phyloP scores from a whole-genome alignment of 495 filamentous ascomycete genomes.

The Tuber magnatum region DNA sequence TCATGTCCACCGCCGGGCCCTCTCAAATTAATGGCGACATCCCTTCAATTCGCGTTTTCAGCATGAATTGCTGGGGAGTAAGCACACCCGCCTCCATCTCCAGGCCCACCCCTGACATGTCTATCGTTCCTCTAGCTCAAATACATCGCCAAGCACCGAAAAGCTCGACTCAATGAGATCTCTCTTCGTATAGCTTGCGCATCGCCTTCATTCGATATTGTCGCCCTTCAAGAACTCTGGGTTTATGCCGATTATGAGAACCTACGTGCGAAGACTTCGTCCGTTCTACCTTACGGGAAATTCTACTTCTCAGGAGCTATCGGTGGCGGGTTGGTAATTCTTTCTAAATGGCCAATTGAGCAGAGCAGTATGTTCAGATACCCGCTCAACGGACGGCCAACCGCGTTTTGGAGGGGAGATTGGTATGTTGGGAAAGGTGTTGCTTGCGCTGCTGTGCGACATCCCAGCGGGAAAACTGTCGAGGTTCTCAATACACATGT shows the following conservation, averaged over 20 bases:
- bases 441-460: conserved; percentile 71
- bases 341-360: conserved; percentile 95
- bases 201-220: conserved; percentile 68
- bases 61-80: conserved; percentile 87
- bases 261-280: conserved; percentile 65
- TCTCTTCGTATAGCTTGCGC: conserved; percentile 63
- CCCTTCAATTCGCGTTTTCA: conserved; percentile 63
- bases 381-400: conserved; percentile 87
- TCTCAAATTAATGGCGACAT: conserved; percentile 41
- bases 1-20: neutral
- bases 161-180: conserved; percentile 75
- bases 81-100: conserved; percentile 7
- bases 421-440: conserved; percentile 95
- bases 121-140: conserved; percentile 50
- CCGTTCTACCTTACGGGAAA: conserved; percentile 85
- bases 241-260: conserved; percentile 80
- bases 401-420: conserved; percentile 87
- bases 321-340: conserved; percentile 80
- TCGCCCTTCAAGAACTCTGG: conserved; percentile 94
- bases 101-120: conserved; percentile 12
- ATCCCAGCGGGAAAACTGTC: conserved; percentile 59
- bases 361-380: conserved; percentile 80
- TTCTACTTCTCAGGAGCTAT: conserved; percentile 88
- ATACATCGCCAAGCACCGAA: conserved; percentile 69
- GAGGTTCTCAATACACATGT: conserved; percentile 94